Base-by-base conservation (phyloP, 345 rosid genomes). In the Ceriops zippeliana region DNA sequence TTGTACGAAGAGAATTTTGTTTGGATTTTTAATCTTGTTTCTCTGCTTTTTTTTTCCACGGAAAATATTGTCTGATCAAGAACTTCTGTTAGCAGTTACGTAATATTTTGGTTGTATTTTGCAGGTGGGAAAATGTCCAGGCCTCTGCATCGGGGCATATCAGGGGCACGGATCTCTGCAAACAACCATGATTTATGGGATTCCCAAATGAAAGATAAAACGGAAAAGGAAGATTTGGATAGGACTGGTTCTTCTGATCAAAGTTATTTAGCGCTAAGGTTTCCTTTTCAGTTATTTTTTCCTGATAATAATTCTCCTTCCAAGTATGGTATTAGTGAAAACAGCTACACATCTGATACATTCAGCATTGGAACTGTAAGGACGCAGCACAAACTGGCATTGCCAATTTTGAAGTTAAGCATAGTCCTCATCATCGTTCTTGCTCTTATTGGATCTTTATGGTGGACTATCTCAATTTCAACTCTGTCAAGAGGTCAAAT, bases 401-500 rank as follows among this genome's bases (percentile, higher is more conserved):
- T 90, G 75, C 66, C 84, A 16, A 74, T 85, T 65, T 76, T 96
- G 73, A 90, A 87, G 83, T 77, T 83, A 67, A 87, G 95, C 85
- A 85, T 96, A 76, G 78, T 84, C 81, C 68, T 83, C 51, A 92
- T 89, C 56, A 86, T 89, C 57, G 58, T 89, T 67, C 53, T 81
- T 67, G 93, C 98, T 47, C 80, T 96, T 7, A 76, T 77, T 8
- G 97, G 97, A 61, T 96, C 99, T 7, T 85, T 96, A 65, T 96
- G 93, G 95, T 96, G 98, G 99, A 85, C 99, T 0, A 17, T 96
- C 60, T 89, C 92, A 5, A 86, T 92, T 65, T 89, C 97, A 6
- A 79, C 87, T 7, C 62, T 85, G 0, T 83, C 98, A 0, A 89
- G 98, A 80, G 88, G 85, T 65, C 93, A 84, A 65, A 85, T 92